Percentiles rank a stretch among this genome's conserved stretches.
Evolutionary conservation across 2,329 filamentous ascomycete genomes (phyloP).

Genomic region (Zymoseptoria brevis): DNA sequence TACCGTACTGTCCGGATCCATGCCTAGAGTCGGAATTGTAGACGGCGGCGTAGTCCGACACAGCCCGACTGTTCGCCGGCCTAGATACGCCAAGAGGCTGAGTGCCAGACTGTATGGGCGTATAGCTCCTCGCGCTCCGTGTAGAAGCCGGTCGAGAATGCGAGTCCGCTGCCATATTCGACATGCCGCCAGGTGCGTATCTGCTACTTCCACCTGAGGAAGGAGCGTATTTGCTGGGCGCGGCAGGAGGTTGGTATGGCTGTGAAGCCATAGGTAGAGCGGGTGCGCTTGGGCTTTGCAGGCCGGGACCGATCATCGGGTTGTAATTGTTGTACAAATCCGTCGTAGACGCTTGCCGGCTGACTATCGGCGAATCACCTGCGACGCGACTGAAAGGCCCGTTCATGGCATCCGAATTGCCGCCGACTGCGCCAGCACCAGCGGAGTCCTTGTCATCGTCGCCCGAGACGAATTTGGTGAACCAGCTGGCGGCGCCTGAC

Average conservation of each 20-base stretch:
- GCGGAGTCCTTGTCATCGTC: slow-evolving; percentile 64
- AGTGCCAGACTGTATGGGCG: slow-evolving; percentile 13
- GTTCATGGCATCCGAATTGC: slow-evolving; percentile 6
- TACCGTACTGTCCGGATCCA: slow-evolving; percentile 21
- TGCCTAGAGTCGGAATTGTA: slow-evolving; percentile 24
- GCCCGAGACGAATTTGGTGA: slow-evolving; percentile 93
- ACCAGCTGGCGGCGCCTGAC: slow-evolving; percentile 79
- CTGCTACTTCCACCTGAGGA: slow-evolving; percentile 4
- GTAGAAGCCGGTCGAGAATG: slow-evolving; percentile 12
- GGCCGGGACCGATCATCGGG: slow-evolving; percentile 35
- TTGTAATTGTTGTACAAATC: slow-evolving; percentile 59
- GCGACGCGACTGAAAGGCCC: slow-evolving; percentile 71
- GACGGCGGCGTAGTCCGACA: slow-evolving; percentile 24
- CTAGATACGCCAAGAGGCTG: slow-evolving; percentile 21
- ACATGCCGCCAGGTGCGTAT: slow-evolving; percentile 14
- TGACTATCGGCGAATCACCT: slow-evolving; percentile 48
- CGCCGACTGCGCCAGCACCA: slow-evolving; percentile 48
- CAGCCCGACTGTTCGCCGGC: slow-evolving; percentile 20
- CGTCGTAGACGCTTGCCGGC: slow-evolving; percentile 56
- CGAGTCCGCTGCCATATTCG: slow-evolving; percentile 5
- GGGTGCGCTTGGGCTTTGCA: slow-evolving; percentile 9
- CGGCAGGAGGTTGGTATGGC: slow-evolving; percentile 14
- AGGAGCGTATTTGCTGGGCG: slow-evolving; percentile 26
- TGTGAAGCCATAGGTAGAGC: slow-evolving; percentile 7
- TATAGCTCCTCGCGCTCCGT: slow-evolving; percentile 19